Conservation (phyloP, 1,284 basidiomycete genomes). For the Moesziomyces sp. region DNA sequence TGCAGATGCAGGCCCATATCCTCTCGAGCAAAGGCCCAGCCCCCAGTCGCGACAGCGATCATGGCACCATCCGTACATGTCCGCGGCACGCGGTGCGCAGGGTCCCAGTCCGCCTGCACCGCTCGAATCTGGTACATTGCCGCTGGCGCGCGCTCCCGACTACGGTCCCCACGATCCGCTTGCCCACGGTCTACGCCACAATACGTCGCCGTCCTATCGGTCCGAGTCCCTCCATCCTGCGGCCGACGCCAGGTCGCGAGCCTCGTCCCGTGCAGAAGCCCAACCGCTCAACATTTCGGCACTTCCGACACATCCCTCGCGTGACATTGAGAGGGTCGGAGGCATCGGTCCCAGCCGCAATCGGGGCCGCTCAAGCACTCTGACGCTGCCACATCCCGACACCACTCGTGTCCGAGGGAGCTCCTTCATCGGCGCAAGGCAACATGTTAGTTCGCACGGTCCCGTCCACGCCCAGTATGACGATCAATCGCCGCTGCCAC, state of each 20-base stretch:
- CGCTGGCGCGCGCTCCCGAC: slow-evolving; percentile 18
- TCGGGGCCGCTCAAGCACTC: slow-evolving; percentile 44
- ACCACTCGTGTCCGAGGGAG: slow-evolving; percentile 14
- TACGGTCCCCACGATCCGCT: slow-evolving; percentile 1
- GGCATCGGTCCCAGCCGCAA: slow-evolving; percentile 37
- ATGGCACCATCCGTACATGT: slow-evolving; percentile 48
- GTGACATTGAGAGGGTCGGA: slow-evolving; percentile 20
- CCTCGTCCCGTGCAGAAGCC: slow-evolving; percentile 22
- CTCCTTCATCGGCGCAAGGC: slow-evolving; percentile 21
- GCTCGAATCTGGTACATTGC: slow-evolving; percentile 10
- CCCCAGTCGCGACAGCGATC: slow-evolving; percentile 39
- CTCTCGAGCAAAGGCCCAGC: slow-evolving; percentile 26
- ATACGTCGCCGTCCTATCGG: slow-evolving; percentile 20
- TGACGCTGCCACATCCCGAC: slow-evolving; percentile 36
- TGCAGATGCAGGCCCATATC: slow-evolving; percentile 5
- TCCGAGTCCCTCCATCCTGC: slow-evolving; percentile 17
- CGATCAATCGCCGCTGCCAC: slow-evolving; percentile 22
- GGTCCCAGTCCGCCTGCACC: slow-evolving; percentile 20
- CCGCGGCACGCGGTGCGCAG: slow-evolving; percentile 7
- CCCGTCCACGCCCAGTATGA: slow-evolving; percentile 14
- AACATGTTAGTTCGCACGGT: slow-evolving; percentile 19
- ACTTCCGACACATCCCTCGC: slow-evolving; percentile 11
- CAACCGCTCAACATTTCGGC: slow-evolving; percentile 32
- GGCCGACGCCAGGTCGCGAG: slow-evolving; percentile 8
- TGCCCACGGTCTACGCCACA: slow-evolving; percentile 1